Conservation (phyloP, 495 filamentous ascomycete species). For the Lentithecium fluviatile region DNA sequence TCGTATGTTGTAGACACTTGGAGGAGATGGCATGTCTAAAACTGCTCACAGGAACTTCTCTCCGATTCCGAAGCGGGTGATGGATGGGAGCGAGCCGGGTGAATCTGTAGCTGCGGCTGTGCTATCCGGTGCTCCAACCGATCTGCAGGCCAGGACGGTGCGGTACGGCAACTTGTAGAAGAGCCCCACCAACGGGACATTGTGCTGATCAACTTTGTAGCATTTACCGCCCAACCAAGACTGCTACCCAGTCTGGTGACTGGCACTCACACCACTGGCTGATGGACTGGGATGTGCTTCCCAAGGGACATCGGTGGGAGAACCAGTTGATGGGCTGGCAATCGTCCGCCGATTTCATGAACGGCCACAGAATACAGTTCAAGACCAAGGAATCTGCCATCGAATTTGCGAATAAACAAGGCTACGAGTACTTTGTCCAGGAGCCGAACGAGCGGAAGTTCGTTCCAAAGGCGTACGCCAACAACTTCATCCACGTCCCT, state of each 20-base stretch:
- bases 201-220: conserved; percentile 45
- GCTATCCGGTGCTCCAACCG: conserved; percentile 87
- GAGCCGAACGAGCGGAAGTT: conserved; percentile 88
- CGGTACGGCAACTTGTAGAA: conserved; percentile 56
- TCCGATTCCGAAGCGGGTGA: conserved; percentile 79
- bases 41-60: conserved; percentile 67
- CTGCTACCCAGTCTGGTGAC: conserved; percentile 89
- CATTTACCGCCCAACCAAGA: conserved; percentile 85
- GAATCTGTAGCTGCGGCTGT: conserved; percentile 74
- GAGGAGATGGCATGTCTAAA: not conserved
- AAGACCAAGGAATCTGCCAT: conserved; percentile 94
- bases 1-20: conserved; percentile 56
- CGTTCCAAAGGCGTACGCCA: conserved; percentile 89
- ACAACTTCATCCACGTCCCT: conserved; percentile 84
- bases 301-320: conserved; percentile 92
- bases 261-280: conserved; percentile 84
- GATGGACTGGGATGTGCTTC: conserved; percentile 96
- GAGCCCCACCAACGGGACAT: not conserved
- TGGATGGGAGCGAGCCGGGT: conserved; percentile 85
- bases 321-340: conserved; percentile 99
- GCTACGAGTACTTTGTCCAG: conserved; percentile 98
- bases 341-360: conserved; percentile 88
- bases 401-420: conserved; percentile 93
- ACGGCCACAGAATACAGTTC: conserved; percentile 88
- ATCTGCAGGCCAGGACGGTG: conserved; percentile 89